These are phyloP conservation scores for Leccinum rimulosum DNA, from an alignment of 768 basidiomycete species.

Conservation along the genomic window DNA sequence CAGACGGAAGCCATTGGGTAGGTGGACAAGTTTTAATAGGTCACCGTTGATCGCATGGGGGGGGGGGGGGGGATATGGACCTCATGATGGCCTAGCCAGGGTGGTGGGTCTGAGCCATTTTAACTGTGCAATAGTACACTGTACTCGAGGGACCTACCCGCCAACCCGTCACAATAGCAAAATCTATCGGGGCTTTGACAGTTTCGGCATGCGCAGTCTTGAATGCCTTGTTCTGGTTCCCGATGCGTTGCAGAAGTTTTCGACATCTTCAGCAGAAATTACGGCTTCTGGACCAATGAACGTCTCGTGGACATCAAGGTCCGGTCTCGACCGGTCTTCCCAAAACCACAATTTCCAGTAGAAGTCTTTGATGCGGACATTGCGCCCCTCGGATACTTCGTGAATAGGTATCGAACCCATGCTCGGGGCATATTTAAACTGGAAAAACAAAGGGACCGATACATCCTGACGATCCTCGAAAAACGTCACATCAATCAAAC, in stretches of 20 bases:
- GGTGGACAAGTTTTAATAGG: conserved; percentile 91
- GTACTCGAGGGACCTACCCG: conserved; percentile 56
- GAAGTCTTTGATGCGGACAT: conserved; percentile 90
- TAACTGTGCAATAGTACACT: background rate
- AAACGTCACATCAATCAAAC: conserved; percentile 67
- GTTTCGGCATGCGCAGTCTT: conserved; percentile 65
- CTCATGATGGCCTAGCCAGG: conserved; percentile 90
- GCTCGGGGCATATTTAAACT: conserved; percentile 84
- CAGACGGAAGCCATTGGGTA: conserved; percentile 95
- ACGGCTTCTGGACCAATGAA: conserved; percentile 87
- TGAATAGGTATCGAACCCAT: conserved; percentile 92
- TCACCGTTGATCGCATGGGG: conserved; percentile 90
- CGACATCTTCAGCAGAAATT: conserved; percentile 73
- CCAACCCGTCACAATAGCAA: conserved; percentile 98
- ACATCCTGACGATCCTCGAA: conserved; percentile 78
- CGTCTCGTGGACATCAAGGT: conserved; percentile 75
- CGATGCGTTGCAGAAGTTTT: conserved; percentile 88
- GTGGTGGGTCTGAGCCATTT: conserved; percentile 11
- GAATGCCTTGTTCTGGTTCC: conserved; percentile 90
- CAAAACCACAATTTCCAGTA: conserved; percentile 99
- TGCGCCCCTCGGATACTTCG: conserved; percentile 80
- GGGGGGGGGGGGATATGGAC: conserved; percentile 66
- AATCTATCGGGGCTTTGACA: conserved; percentile 95
- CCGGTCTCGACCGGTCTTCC: conserved; percentile 71
- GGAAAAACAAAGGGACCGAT: conserved; percentile 76